These are phyloP conservation scores for Tephrocybe sp. DNA, from an alignment of 768 basidiomycete genomes.

Conservation along the genomic window DNA sequence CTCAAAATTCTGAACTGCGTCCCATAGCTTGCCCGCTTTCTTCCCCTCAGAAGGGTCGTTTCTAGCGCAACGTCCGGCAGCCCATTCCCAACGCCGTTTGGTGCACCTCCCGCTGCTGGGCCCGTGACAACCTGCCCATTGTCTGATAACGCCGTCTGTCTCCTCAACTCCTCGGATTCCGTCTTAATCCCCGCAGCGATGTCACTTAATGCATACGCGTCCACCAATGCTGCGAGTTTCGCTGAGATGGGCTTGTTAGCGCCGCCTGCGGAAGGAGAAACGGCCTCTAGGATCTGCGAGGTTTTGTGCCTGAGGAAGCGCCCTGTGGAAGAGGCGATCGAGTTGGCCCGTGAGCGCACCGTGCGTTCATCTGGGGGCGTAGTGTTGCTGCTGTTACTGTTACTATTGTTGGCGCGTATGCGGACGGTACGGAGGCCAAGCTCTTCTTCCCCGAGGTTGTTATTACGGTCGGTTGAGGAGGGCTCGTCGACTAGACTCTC, in stretches of 20 bases:
- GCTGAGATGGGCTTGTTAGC: conserved; percentile 43
- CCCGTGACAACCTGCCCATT: conserved; percentile 27
- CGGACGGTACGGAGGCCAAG: conserved; percentile 51
- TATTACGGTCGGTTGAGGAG: conserved; percentile 31
- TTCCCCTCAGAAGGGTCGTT: conserved; percentile 64
- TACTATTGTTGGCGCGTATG: conserved; percentile 32
- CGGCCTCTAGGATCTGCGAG: conserved; percentile 66
- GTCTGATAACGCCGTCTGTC: conserved; percentile 28
- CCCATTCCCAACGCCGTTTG: conserved; percentile 32
- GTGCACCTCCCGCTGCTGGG: too few species aligned
- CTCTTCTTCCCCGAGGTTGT: conserved; percentile 68
- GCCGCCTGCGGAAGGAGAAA: conserved; percentile 32
- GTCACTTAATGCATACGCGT: conserved; percentile 66
- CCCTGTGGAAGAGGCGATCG: conserved; percentile 41
- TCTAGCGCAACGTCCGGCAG: conserved; percentile 71
- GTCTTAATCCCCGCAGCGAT: conserved; percentile 60
- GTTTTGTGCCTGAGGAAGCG: conserved; percentile 70
- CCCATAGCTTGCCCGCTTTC: conserved; percentile 80
- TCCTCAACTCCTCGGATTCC: conserved; percentile 55
- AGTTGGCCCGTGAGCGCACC: conserved; percentile 49
- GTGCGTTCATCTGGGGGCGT: conserved; percentile 42
- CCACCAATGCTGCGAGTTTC: conserved; percentile 70
- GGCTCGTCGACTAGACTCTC: conserved; percentile 27
- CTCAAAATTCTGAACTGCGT: conserved; percentile 95
- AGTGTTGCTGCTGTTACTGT: conserved; percentile 15